Evolutionary conservation across 768 basidiomycete species (phyloP).

Genomic region (Tricholoma hemisulphureum): DNA sequence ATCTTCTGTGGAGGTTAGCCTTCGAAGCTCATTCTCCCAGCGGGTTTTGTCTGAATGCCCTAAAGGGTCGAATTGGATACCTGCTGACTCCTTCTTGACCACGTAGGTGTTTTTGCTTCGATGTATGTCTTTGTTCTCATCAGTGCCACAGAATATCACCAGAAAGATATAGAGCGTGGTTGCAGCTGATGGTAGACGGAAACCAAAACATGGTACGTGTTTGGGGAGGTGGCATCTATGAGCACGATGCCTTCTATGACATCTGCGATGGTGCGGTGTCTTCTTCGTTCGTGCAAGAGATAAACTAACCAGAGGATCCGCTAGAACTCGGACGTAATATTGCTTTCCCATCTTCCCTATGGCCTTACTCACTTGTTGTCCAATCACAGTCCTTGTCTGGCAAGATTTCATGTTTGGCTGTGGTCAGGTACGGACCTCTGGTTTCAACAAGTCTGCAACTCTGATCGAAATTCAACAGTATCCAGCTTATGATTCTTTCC

Average conservation of each 20-base stretch:
- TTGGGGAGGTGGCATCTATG: slow-evolving; percentile 95
- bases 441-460: background rate
- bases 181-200: slow-evolving; percentile 81
- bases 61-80: slow-evolving; percentile 89
- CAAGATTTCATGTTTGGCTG: slow-evolving; percentile 98
- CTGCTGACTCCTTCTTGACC: slow-evolving; percentile 88
- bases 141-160: slow-evolving; percentile 36
- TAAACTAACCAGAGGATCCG: background rate
- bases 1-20: slow-evolving; percentile 80
- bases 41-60: background rate
- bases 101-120: slow-evolving; percentile 44
- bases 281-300: background rate
- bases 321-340: slow-evolving; percentile 64
- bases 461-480: slow-evolving; percentile 47
- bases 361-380: slow-evolving; percentile 6
- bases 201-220: slow-evolving; percentile 92
- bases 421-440: slow-evolving; percentile 63
- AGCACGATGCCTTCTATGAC: slow-evolving; percentile 78
- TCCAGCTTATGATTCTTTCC: slow-evolving; percentile 81
- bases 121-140: background rate
- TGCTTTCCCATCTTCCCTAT: background rate
- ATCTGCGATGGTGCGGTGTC: slow-evolving; percentile 65
- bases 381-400: slow-evolving; percentile 83
- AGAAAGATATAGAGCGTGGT: slow-evolving; percentile 74
- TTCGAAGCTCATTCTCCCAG: background rate